A percentile compares a stretch with the other conserved stretches of the same genome.
phyloP scores from a whole-genome alignment of 2,329 filamentous ascomycete species.

The Epicoccum nigrum region DNA sequence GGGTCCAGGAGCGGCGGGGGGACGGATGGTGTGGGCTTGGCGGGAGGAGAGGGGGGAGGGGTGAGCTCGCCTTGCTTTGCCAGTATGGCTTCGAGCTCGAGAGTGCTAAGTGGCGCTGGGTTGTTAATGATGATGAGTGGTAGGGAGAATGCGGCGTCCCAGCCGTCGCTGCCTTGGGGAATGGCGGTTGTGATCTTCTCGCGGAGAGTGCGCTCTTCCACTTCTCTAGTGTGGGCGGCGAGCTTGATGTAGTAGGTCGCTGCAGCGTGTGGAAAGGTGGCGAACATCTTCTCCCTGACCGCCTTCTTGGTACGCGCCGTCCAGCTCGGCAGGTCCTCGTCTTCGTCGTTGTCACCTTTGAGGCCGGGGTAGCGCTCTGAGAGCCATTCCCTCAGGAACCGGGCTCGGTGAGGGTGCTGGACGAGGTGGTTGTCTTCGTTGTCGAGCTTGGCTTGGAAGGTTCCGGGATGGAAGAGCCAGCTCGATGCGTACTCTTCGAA shows the following conservation, averaged over 20 bases:
- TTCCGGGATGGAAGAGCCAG: slow-evolving; percentile 35
- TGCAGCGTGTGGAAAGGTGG: slow-evolving; percentile 25
- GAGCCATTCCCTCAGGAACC: slow-evolving; percentile 17
- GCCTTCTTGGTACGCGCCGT: slow-evolving; percentile 12
- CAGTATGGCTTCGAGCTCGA: background rate
- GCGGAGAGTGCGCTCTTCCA: slow-evolving; percentile 28
- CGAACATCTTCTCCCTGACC: slow-evolving; percentile 32
- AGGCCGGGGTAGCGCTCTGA: background rate
- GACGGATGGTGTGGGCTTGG: background rate
- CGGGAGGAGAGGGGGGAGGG: background rate
- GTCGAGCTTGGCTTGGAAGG: slow-evolving; percentile 30
- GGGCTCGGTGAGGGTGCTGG: slow-evolving; percentile 25
- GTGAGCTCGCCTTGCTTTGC: background rate
- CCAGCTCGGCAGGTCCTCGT: background rate
- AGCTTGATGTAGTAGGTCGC: slow-evolving; percentile 30
- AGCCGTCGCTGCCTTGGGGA: slow-evolving; percentile 22
- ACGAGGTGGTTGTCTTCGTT: slow-evolving; percentile 22
- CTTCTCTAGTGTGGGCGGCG: slow-evolving; percentile 17
- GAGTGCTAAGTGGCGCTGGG: background rate
- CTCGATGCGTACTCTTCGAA: slow-evolving; percentile 16
- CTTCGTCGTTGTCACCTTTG: background rate
- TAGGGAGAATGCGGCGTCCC: slow-evolving; percentile 14
- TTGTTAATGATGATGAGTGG: slow-evolving; percentile 16
- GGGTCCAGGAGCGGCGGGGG: background rate
- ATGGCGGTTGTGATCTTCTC: slow-evolving; percentile 24